Conservation (phyloP, 176 grass and related monocot species). For the Carex myosuroides region DNA sequence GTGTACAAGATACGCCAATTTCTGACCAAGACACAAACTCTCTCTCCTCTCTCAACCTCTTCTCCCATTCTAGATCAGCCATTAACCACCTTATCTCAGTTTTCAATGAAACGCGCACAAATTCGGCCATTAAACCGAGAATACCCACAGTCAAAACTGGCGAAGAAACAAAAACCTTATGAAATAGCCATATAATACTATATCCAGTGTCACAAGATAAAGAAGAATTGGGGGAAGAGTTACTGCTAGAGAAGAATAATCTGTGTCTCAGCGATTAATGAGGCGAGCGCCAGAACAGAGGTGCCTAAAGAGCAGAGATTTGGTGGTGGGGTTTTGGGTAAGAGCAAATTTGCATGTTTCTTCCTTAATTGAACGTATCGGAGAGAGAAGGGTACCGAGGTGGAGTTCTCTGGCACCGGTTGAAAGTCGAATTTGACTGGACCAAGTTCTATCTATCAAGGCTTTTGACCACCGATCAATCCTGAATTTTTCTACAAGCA, state of each 20-base stretch:
- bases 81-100: conserved; percentile 7
- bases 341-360: conserved; percentile 9
- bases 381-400: conserved; percentile 11
- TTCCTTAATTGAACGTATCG: conserved; percentile 22
- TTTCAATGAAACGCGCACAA: conserved; percentile 1
- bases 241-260: conserved; percentile 1
- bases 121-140: conserved; percentile 24
- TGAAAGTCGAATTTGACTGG: conserved; percentile 19
- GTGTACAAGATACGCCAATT: conserved; percentile 29
- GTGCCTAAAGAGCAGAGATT: conserved; percentile 24
- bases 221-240: neutral
- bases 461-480: no score
- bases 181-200: conserved; percentile 34
- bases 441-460: no score
- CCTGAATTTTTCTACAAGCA: no score
- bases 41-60: conserved; percentile 21
- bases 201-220: neutral
- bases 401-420: neutral
- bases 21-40: conserved; percentile 48
- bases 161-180: conserved; percentile 31
- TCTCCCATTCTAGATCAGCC: conserved; percentile 13
- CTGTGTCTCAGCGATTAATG: conserved; percentile 21
- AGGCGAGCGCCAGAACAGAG: conserved; percentile 27
- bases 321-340: neutral
- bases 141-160: conserved; percentile 20